Evolutionary conservation across 116 monocot genomes (phyloP), one percentile per base, ranked within the genome.

Genomic region (Zostera marina): DNA sequence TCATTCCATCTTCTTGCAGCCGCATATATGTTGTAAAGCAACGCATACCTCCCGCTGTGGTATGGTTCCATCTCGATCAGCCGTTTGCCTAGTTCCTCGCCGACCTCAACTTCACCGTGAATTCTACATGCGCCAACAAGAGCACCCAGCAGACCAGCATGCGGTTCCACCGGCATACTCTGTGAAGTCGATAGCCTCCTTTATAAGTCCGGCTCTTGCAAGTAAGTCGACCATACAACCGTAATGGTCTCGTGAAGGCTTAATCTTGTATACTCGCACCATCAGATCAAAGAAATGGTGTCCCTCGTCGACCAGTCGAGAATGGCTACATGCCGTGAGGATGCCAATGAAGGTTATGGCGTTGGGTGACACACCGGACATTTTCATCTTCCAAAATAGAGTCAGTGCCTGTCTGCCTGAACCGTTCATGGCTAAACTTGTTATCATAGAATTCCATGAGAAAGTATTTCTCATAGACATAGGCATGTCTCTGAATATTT

Each of bases 221-320:
- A 87, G 74, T 77, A 93, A 66, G 66, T 93, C 93, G 4, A 87
- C 79, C 66, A 87, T 69, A 46, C 83, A 87, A 1, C 78, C 83
- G 41, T 93, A 87, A 59, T 93, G 93, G 55, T 93, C 88, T 15
- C 66, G 56, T 11, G 60, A 56, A 15, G 93, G 93, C 44, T 66
- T 60, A 5, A 93, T 81, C 13, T 47, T 48, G 51, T 75, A 67
- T 12, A 62, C 68, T 19, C 61, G 13, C 2, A 68, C 74, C 84
- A 93, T 81, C 44, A 58, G 56, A 20, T 79, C 66, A 41, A 93
- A 87, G 32, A 81, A 72, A 64, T 10, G 44, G 17, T 55, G 71
- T 4, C 88, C 87, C 45, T 93, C 82, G 0, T 81, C 68, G 14
- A 93, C 61, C 12, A 84, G 49, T 7, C 93, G 78, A 1, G 72